A percentile compares a stretch with the other conserved stretches of the same genome.
Evolutionary conservation across 495 filamentous ascomycete species (phyloP).

Genomic region (Bathelium albidoporum): DNA sequence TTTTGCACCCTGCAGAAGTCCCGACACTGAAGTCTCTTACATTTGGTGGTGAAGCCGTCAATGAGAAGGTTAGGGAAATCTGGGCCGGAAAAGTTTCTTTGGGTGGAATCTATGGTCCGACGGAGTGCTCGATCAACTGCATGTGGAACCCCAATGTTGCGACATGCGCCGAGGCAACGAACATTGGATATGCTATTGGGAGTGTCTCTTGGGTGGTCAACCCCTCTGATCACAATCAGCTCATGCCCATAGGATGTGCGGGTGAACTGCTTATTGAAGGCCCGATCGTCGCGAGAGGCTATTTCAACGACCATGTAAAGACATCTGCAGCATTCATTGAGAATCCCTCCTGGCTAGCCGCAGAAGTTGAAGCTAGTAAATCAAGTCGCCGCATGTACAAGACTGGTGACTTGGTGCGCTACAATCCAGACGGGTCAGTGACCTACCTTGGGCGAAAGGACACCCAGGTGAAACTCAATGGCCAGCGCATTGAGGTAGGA

Average conservation of each 20-base stretch:
- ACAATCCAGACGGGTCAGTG: slow-evolving; percentile 13
- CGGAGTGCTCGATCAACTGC: slow-evolving; percentile 65
- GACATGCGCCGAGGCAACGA: slow-evolving; percentile 42
- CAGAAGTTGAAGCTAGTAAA: not conserved
- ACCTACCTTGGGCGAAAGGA: slow-evolving; percentile 17
- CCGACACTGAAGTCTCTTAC: slow-evolving; percentile 57
- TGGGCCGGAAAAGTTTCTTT: slow-evolving; percentile 56
- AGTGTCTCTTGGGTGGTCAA: slow-evolving; percentile 32
- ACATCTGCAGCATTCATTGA: slow-evolving; percentile 28
- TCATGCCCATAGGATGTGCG: slow-evolving; percentile 31
- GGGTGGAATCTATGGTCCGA: slow-evolving; percentile 77
- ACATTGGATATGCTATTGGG: slow-evolving; percentile 19
- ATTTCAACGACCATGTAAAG: slow-evolving; percentile 30
- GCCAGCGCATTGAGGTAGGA: slow-evolving; percentile 22
- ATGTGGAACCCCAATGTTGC: slow-evolving; percentile 40
- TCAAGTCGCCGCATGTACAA: slow-evolving; percentile 20
- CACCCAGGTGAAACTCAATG: slow-evolving; percentile 21
- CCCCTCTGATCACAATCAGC: slow-evolving; percentile 22
- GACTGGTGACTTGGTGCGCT: slow-evolving; percentile 26
- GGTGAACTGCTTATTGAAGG: slow-evolving; percentile 36
- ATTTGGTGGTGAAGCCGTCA: slow-evolving; percentile 63
- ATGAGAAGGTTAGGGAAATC: slow-evolving; percentile 57
- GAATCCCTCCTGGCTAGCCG: slow-evolving; percentile 14
- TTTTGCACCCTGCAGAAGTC: slow-evolving; percentile 54
- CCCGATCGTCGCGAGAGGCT: slow-evolving; percentile 26